Percentiles rank a stretch among this genome's conserved stretches.
phyloP scores from a whole-genome alignment of 495 filamentous ascomycete genomes.

The Bryoglossum gracile region DNA sequence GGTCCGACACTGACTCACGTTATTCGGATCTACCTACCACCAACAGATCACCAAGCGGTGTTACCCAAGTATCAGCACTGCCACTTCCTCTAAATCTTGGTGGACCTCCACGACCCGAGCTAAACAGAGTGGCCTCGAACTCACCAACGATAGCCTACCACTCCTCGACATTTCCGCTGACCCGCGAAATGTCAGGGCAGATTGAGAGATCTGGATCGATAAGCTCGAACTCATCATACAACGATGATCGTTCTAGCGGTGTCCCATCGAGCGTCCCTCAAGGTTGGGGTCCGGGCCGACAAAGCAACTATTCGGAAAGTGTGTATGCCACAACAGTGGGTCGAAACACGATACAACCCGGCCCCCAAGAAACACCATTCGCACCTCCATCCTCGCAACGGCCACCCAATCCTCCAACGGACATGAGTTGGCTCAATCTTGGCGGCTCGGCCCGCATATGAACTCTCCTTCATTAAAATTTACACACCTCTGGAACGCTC shows the following conservation, averaged over 20 bases:
- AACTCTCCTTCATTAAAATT: conserved; percentile 1
- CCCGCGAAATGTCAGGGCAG: conserved; percentile 52
- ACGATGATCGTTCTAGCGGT: conserved; percentile 41
- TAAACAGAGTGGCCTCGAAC: conserved; percentile 52
- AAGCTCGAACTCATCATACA: conserved; percentile 49
- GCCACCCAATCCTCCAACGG: conserved; percentile 34
- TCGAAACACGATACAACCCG: conserved; percentile 32
- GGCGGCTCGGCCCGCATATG: conserved; percentile 15
- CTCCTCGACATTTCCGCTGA: conserved; percentile 38
- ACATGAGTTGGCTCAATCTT: conserved; percentile 77
- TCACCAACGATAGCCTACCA: conserved; percentile 60
- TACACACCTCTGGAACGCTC: background rate
- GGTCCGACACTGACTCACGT: conserved; percentile 36
- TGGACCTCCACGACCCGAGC: conserved; percentile 40
- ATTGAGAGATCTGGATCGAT: conserved; percentile 55
- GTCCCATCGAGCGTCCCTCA: conserved; percentile 45
- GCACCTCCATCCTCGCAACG: conserved; percentile 36
- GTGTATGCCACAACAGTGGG: conserved; percentile 33
- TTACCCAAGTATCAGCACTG: conserved; percentile 45
- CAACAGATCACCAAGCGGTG: conserved; percentile 34
- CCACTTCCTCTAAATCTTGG: conserved; percentile 42
- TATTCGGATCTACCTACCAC: too few relatives aligned
- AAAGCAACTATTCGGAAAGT: conserved; percentile 57
- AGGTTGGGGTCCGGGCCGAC: too few relatives aligned
- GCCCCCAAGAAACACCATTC: conserved; percentile 21